Percentiles rank a stretch among this genome's conserved stretches.
These are phyloP conservation scores for Ilex paraguariensis DNA, from an alignment of 305 asterid genomes.

Conservation along the genomic window DNA sequence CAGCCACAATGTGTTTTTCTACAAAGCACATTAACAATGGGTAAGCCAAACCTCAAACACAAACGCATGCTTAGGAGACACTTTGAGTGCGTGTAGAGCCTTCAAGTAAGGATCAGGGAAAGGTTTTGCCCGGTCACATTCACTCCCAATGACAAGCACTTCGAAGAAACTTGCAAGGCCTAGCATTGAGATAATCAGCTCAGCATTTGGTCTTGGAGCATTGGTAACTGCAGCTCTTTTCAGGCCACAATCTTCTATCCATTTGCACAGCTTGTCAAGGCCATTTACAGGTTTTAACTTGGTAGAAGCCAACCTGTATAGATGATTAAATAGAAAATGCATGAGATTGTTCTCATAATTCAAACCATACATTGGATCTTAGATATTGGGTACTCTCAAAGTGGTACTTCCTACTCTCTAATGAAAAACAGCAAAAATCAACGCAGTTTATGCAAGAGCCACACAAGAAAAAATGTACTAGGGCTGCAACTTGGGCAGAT, in stretches of 20 bases:
- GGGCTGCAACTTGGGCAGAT: too few relatives aligned
- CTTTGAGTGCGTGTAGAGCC: constrained; percentile 53
- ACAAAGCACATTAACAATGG: not conserved
- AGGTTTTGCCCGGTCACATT: constrained; percentile 74
- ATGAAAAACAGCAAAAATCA: too few relatives aligned
- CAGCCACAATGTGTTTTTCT: too few relatives aligned
- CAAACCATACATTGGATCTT: too few relatives aligned
- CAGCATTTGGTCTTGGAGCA: constrained; percentile 75
- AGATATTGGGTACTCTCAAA: too few relatives aligned
- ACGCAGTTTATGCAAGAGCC: too few relatives aligned
- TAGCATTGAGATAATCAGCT: constrained; percentile 42
- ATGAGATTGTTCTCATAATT: not conserved
- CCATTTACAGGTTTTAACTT: constrained; percentile 48
- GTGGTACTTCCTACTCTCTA: too few relatives aligned
- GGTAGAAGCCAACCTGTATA: constrained; percentile 51
- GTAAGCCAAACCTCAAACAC: constrained; percentile 56
- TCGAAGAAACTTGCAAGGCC: constrained; percentile 59
- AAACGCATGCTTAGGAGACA: constrained; percentile 49
- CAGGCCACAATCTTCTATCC: constrained; percentile 61
- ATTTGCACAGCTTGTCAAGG: constrained; percentile 50
- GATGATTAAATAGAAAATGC: too few relatives aligned
- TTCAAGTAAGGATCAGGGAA: constrained; percentile 77
- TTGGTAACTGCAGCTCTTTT: constrained; percentile 86
- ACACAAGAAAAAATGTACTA: too few relatives aligned
- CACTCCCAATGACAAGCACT: constrained; percentile 49